A percentile compares a stretch with the other conserved stretches of the same genome.
phyloP scores from a whole-genome alignment of 2,329 filamentous ascomycete genomes.

The Talaromyces albobiverticillius region DNA sequence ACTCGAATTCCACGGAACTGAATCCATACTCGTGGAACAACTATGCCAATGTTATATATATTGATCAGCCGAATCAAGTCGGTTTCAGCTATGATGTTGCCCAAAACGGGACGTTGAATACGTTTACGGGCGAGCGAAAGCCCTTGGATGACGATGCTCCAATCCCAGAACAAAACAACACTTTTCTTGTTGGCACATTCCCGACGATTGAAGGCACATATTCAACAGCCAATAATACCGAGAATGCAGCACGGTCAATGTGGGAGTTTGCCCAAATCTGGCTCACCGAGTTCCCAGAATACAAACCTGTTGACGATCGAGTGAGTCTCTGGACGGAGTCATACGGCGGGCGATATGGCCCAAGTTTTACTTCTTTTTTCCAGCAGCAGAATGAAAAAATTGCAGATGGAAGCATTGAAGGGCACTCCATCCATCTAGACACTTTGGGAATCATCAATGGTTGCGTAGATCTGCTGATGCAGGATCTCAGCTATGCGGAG shows the following conservation, averaged over 20 bases:
- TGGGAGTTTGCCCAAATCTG: conserved; percentile 63
- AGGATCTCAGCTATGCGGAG: conserved; percentile 48
- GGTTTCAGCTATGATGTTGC: conserved; percentile 55
- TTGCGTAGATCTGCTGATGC: conserved; percentile 51
- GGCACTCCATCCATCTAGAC: conserved; percentile 46
- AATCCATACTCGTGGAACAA: conserved; percentile 60
- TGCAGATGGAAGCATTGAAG: conserved; percentile 25
- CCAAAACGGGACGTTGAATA: conserved; percentile 36
- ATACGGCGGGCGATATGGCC: conserved; percentile 46
- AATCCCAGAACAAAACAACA: conserved; percentile 48
- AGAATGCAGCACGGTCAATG: conserved; percentile 53
- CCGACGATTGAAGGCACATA: conserved; percentile 41
- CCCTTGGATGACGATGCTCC: conserved; percentile 17
- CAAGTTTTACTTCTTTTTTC: conserved; percentile 38
- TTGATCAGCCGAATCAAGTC: conserved; percentile 63
- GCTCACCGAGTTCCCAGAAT: conserved; percentile 62
- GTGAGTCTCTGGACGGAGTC: conserved; percentile 47
- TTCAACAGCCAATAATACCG: conserved; percentile 49
- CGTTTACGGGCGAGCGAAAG: conserved; percentile 3
- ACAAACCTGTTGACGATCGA: conserved; percentile 56
- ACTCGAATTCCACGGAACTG: conserved; percentile 42
- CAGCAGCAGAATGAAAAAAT: conserved; percentile 44
- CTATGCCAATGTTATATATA: conserved; percentile 63
- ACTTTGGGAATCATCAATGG: conserved; percentile 58
- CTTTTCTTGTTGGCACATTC: conserved; percentile 53